Evolutionary conservation across 148 eudicot species (phyloP).

Genomic region (Salicornia ramosissima): DNA sequence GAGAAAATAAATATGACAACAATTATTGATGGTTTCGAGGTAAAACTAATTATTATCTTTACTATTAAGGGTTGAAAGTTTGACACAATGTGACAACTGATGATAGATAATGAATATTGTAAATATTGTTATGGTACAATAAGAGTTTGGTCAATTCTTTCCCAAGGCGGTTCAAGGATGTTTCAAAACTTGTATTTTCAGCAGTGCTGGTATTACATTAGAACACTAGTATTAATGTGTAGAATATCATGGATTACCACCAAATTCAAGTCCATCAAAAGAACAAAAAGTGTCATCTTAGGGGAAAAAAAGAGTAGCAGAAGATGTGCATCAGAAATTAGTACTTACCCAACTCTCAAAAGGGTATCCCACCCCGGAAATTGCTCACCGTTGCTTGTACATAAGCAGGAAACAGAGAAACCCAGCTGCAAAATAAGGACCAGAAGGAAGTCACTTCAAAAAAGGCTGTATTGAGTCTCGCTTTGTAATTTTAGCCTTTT

Average conservation of each 20-base stretch:
- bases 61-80: neutral
- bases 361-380: constrained; percentile 90
- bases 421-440: constrained; percentile 60
- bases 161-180: neutral
- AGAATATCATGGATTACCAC: neutral
- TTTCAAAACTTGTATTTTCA: neutral
- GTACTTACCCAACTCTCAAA: constrained; percentile 66
- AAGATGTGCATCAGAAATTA: neutral
- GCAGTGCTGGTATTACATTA: neutral
- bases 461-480: neutral
- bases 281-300: neutral
- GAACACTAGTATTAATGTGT: neutral
- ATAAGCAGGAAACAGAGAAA: constrained; percentile 58
- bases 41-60: neutral
- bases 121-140: neutral
- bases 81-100: neutral
- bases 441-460: neutral
- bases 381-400: constrained; percentile 74
- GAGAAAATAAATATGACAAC: neutral
- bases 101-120: neutral
- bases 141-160: neutral
- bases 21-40: neutral
- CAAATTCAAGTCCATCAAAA: neutral
- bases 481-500: neutral
- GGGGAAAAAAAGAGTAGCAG: neutral